Percentiles rank a stretch among this genome's conserved stretches.
Conservation (phyloP, 2,329 filamentous ascomycete species). For the Phialocephala sp. region DNA sequence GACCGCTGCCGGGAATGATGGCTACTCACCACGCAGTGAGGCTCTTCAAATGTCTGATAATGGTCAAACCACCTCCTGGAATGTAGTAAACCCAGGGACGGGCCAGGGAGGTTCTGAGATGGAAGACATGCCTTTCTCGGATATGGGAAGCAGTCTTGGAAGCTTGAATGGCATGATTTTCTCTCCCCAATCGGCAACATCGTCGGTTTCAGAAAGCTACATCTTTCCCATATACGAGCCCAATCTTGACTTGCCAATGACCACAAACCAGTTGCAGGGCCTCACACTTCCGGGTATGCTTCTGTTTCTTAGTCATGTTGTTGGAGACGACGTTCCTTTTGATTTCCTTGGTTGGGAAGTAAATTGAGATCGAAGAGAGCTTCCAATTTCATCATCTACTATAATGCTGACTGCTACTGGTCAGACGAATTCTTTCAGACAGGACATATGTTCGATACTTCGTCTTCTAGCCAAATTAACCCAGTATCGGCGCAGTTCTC, state of each 20-base stretch:
- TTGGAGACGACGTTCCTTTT: not conserved
- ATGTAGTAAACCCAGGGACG: slow-evolving; percentile 17
- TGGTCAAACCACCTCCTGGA: slow-evolving; percentile 32
- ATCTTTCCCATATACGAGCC: slow-evolving; percentile 29
- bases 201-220: slow-evolving; percentile 35
- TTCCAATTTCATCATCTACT: not conserved
- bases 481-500: slow-evolving; percentile 26
- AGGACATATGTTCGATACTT: slow-evolving; percentile 20
- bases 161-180: slow-evolving; percentile 33
- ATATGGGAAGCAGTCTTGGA: slow-evolving; percentile 32
- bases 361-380: not conserved
- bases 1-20: slow-evolving; percentile 25
- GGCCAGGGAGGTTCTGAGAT: slow-evolving; percentile 25
- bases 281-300: slow-evolving; percentile 34
- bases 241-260: slow-evolving; percentile 24
- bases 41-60: slow-evolving; percentile 28
- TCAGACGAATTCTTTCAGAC: slow-evolving; percentile 30
- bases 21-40: slow-evolving; percentile 26
- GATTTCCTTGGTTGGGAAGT: not conserved
- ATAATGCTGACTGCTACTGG: not conserved
- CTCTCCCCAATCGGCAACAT: slow-evolving; percentile 31
- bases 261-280: slow-evolving; percentile 24
- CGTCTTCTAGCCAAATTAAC: slow-evolving; percentile 18
- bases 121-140: slow-evolving; percentile 31
- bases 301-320: not conserved